These are phyloP conservation scores for Tephrocybe sp. DNA, from an alignment of 768 basidiomycete genomes.

Conservation along the genomic window DNA sequence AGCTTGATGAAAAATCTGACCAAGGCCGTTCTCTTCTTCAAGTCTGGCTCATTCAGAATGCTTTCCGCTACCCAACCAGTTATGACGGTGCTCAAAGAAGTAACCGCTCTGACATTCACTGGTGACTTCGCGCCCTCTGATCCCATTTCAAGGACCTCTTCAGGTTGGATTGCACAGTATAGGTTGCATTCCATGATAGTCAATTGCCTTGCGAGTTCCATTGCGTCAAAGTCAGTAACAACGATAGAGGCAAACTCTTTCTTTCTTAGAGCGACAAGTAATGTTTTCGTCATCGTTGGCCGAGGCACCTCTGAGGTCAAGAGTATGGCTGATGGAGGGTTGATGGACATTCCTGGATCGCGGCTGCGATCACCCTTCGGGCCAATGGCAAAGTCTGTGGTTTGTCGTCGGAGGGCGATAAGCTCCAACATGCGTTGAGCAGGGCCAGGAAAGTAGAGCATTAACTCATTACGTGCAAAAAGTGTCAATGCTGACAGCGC, in stretches of 20 bases:
- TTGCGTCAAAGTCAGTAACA: constrained; percentile 88
- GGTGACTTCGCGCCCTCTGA: constrained; percentile 64
- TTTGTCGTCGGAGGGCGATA: constrained; percentile 51
- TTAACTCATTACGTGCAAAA: constrained; percentile 63
- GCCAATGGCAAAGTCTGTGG: constrained; percentile 45
- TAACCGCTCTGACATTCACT: constrained; percentile 78
- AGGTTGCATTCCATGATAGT: constrained; percentile 91
- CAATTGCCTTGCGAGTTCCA: constrained; percentile 91
- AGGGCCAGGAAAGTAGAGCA: constrained; percentile 61
- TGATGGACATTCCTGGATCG: constrained; percentile 74
- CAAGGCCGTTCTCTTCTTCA: constrained; percentile 73
- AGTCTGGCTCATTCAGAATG: constrained; percentile 86
- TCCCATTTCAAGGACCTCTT: constrained; percentile 85
- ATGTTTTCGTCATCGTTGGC: constrained; percentile 79
- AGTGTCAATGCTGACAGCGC: constrained; percentile 54
- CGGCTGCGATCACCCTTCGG: constrained; percentile 63
- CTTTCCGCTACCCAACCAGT: constrained; percentile 97
- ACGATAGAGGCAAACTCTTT: constrained; percentile 59
- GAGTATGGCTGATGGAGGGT: constrained; percentile 44
- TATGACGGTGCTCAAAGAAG: constrained; percentile 85
- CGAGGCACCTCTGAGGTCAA: constrained; percentile 73
- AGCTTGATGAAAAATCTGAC: constrained; percentile 95
- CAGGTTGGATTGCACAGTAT: constrained; percentile 82
- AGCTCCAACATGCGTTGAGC: constrained; percentile 74
- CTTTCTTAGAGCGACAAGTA: constrained; percentile 65